A percentile compares a stretch with the other conserved stretches of the same genome.
These are phyloP conservation scores for Torulaspora globosa DNA, from an alignment of 1,139 yeast genomes.

Conservation along the genomic window DNA sequence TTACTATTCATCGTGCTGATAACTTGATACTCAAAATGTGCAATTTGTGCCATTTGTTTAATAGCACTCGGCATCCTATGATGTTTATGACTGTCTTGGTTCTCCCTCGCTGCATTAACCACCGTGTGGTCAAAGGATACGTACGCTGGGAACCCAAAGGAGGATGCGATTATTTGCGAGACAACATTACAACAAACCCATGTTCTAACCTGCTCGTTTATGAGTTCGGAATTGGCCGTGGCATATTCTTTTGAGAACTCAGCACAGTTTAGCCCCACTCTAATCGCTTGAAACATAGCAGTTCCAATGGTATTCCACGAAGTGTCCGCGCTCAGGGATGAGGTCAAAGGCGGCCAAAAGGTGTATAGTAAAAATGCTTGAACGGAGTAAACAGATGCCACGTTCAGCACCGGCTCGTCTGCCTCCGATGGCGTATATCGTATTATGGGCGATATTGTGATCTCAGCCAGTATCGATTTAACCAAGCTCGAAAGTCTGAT, in stretches of 20 bases:
- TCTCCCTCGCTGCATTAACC: slow-evolving; percentile 38
- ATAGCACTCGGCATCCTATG: slow-evolving; percentile 52
- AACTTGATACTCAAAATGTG: slow-evolving; percentile 81
- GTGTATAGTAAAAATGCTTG: slow-evolving; percentile 87
- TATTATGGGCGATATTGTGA: slow-evolving; percentile 85
- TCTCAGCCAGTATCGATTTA: slow-evolving; percentile 75
- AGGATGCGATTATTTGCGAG: slow-evolving; percentile 83
- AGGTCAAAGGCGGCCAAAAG: slow-evolving; percentile 93
- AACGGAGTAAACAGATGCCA: slow-evolving; percentile 89
- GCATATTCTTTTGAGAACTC: slow-evolving; percentile 56
- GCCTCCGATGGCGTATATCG: slow-evolving; percentile 70
- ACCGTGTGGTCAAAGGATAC: slow-evolving; percentile 78
- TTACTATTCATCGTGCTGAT: slow-evolving; percentile 73
- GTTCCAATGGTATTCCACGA: slow-evolving; percentile 93
- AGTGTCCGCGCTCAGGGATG: slow-evolving; percentile 90
- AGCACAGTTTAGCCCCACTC: slow-evolving; percentile 84
- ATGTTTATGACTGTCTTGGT: slow-evolving; percentile 13
- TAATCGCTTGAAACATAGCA: slow-evolving; percentile 84
- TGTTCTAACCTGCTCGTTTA: slow-evolving; percentile 76
- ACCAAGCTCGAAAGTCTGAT: slow-evolving; percentile 63
- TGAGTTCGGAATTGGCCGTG: slow-evolving; percentile 44
- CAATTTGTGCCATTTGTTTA: slow-evolving; percentile 72
- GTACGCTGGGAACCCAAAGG: slow-evolving; percentile 92
- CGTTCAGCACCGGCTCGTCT: slow-evolving; percentile 78
- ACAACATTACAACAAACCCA: slow-evolving; percentile 94